Evolutionary conservation across 2,329 filamentous ascomycete species (phyloP).

Genomic region (Triangularia verruculosa): DNA sequence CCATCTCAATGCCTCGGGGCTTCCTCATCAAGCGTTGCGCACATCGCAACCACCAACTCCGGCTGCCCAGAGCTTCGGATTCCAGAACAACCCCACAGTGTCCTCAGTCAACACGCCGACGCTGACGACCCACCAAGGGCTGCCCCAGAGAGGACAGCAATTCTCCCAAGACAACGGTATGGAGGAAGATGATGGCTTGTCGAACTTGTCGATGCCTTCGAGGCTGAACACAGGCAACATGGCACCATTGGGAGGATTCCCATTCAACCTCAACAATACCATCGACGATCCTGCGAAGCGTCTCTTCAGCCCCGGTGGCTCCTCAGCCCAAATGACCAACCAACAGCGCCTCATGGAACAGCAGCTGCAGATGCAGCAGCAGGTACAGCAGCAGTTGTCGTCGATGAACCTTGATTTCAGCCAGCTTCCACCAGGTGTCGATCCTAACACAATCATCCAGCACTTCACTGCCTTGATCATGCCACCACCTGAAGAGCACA

Average conservation of each 20-base stretch:
- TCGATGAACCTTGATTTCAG: slow-evolving; percentile 71
- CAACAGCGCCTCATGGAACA: slow-evolving; percentile 61
- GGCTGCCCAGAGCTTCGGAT: slow-evolving; percentile 69
- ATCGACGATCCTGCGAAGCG: slow-evolving; percentile 96
- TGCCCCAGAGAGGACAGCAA: slow-evolving; percentile 54
- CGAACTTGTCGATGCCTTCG: slow-evolving; percentile 52
- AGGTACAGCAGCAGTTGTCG: slow-evolving; percentile 63
- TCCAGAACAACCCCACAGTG: slow-evolving; percentile 92
- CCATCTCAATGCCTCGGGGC: slow-evolving; percentile 74
- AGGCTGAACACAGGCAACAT: slow-evolving; percentile 59
- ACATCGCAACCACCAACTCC: slow-evolving; percentile 86
- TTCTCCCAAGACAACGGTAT: slow-evolving; percentile 57
- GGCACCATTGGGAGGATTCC: slow-evolving; percentile 50
- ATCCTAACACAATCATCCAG: slow-evolving; percentile 59
- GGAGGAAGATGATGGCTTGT: slow-evolving; percentile 72
- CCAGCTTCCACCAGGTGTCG: slow-evolving; percentile 73
- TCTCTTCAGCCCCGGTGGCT: slow-evolving; percentile 80
- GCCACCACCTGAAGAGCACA: slow-evolving; percentile 79
- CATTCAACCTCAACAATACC: slow-evolving; percentile 47
- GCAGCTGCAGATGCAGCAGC: slow-evolving; percentile 59
- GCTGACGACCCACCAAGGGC: slow-evolving; percentile 69
- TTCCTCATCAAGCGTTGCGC: slow-evolving; percentile 74
- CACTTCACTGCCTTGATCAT: slow-evolving; percentile 60
- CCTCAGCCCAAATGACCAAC: slow-evolving; percentile 50
- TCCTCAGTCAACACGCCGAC: slow-evolving; percentile 97